A percentile compares a stretch with the other conserved stretches of the same genome.
These are phyloP conservation scores for Candida glucosophila DNA, from an alignment of 1,139 yeast species.

Conservation along the genomic window DNA sequence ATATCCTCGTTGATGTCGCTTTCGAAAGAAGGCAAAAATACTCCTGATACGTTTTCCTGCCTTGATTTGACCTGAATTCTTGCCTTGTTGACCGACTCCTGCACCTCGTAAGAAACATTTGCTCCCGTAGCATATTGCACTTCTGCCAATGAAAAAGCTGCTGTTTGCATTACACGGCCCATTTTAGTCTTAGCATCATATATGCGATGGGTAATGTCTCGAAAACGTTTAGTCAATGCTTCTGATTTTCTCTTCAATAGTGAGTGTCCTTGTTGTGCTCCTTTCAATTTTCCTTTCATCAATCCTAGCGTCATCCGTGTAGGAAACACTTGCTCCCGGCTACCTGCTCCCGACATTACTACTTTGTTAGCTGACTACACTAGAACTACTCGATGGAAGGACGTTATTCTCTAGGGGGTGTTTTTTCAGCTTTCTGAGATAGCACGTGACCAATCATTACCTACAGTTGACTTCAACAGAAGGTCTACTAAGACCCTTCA, in stretches of 20 bases:
- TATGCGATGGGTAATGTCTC: slow-evolving; percentile 89
- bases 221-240: slow-evolving; percentile 90
- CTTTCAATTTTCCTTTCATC: slow-evolving; percentile 93
- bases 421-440: too few species aligned
- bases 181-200: slow-evolving; percentile 94
- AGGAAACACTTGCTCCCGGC: slow-evolving; percentile 85
- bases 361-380: too few species aligned
- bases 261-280: slow-evolving; percentile 95
- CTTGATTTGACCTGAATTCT: slow-evolving; percentile 85
- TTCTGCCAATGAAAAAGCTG: slow-evolving; percentile 94
- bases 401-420: too few species aligned
- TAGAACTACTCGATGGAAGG: too few species aligned
- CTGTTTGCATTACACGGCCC: slow-evolving; percentile 98
- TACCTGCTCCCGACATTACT: slow-evolving; percentile 39
- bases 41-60: slow-evolving; percentile 96
- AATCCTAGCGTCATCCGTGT: slow-evolving; percentile 94
- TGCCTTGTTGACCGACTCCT: slow-evolving; percentile 85
- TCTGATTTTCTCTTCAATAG: slow-evolving; percentile 91
- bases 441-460: too few species aligned
- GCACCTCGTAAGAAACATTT: slow-evolving; percentile 89
- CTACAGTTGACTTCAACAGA: too few species aligned
- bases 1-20: slow-evolving; percentile 73
- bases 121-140: slow-evolving; percentile 97
- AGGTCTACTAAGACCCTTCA: too few species aligned
- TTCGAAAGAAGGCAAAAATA: slow-evolving; percentile 86